Evolutionary conservation across 495 filamentous ascomycete species (phyloP), one percentile per base, ranked within the genome.

Genomic region (Aspergillus baeticus): DNA sequence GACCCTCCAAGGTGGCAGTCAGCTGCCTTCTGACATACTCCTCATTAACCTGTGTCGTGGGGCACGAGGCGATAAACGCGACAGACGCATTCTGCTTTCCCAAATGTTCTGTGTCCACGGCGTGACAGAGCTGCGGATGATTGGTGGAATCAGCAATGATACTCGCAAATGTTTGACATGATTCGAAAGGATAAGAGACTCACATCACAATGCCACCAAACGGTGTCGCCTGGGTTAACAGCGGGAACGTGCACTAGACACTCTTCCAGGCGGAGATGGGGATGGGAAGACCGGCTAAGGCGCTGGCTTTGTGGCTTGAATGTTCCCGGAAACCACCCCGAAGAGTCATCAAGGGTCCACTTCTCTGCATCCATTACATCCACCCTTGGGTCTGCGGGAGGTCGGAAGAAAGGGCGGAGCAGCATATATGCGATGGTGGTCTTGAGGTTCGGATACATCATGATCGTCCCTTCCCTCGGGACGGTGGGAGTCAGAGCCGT

Each of bases 291-390:
- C 21, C 34, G 47, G 34, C 47, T 51, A 17, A 51, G 34, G 17
- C 47, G 34, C 47, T 51, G 47, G n/a, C 15, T 51, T n/a, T 51
- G n/a, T 15, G 47, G 17, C 13, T 38, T 51, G 33, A 51, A 51
- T 3, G 47, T 51, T 33, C 47, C 47, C 7, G 47, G 34, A 22
- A 38, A 51, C 33, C 33, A 51, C 5, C 47, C 47, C 3, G 47
- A 37, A 2, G 47, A 22, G 20, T 51, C 15, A 15, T 37, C 33
- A 2, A 51, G 33, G 5, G 34, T 38, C 47, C 47, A 51, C 15
- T 51, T 22, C 34, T 23, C 47, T 11, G 47, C 47, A 37, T 51
- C 47, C 15, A 17, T 36, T 5, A 49, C 13, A 29, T 49, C 46
- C 6, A 17, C 46, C 6, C 5, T 4, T 5, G 20, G 8, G 20